Conservation (phyloP, 2,329 filamentous ascomycete species). For the Cordyceps militaris region DNA sequence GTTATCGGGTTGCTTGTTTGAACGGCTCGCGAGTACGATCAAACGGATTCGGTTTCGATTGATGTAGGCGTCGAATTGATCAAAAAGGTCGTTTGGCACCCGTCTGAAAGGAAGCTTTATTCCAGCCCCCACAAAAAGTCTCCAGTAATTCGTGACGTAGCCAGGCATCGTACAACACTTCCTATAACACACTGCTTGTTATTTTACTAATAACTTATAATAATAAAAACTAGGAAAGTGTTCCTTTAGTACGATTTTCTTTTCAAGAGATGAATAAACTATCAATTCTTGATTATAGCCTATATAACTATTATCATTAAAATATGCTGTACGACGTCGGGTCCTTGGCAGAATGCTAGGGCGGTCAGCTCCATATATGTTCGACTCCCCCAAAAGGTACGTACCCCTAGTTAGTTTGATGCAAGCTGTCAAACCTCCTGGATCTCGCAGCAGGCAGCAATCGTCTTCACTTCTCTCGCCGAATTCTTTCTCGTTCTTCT, state of each 20-base stretch:
- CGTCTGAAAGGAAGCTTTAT: too few species aligned
- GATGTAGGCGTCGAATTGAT: background rate
- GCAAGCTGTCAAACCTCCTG: background rate
- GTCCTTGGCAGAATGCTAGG: slow-evolving; percentile 3
- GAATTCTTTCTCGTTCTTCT: too few species aligned
- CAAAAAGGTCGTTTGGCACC: background rate
- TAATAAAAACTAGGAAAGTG: too few species aligned
- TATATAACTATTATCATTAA: too few species aligned
- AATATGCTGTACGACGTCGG: background rate
- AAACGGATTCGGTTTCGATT: background rate
- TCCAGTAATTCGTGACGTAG: background rate
- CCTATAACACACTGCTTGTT: too few species aligned
- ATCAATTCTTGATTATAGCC: too few species aligned
- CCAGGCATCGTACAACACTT: too few species aligned
- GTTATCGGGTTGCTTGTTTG: background rate
- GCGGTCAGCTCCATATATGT: background rate
- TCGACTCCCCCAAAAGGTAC: background rate
- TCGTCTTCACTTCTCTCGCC: too few species aligned
- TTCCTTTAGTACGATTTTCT: too few species aligned
- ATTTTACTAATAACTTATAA: too few species aligned
- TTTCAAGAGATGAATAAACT: too few species aligned
- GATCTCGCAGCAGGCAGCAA: background rate
- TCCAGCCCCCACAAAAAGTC: too few species aligned
- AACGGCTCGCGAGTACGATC: background rate
- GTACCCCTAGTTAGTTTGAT: background rate